phyloP scores from a whole-genome alignment of 2,329 filamentous ascomycete genomes.

The Ilyonectria mors-panacis region DNA sequence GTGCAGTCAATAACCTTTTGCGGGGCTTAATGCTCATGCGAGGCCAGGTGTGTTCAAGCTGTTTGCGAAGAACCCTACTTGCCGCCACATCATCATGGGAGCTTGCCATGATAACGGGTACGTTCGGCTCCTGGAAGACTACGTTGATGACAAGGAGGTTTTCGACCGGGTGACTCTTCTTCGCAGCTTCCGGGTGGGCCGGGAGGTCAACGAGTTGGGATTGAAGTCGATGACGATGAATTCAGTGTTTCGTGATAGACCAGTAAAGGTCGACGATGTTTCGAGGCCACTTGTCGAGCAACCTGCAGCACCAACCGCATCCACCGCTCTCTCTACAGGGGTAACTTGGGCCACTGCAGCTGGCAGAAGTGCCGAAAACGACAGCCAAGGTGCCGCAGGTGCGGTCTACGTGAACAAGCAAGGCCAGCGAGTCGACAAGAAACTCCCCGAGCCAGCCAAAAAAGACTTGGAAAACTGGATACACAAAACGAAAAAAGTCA shows the following conservation, averaged over 20 bases:
- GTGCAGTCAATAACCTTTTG: neutral
- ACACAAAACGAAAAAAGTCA: neutral
- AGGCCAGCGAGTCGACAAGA: conserved; percentile 1
- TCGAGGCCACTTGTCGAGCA: neutral
- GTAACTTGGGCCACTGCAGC: conserved; percentile 1
- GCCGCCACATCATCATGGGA: conserved; percentile 3
- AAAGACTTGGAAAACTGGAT: neutral
- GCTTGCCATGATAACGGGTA: conserved; percentile 10
- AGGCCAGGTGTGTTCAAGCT: conserved; percentile 6
- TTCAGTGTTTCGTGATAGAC: neutral
- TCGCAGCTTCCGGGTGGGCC: neutral
- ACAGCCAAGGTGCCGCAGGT: neutral
- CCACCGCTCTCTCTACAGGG: neutral
- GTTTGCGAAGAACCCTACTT: conserved; percentile 1
- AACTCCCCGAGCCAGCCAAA: neutral
- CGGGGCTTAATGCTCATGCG: neutral
- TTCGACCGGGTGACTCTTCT: conserved; percentile 7
- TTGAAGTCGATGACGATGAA: conserved; percentile 3
- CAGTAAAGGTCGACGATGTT: neutral
- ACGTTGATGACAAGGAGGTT: neutral
- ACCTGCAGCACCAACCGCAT: neutral
- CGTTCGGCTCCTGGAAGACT: conserved; percentile 4
- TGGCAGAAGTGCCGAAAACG: neutral
- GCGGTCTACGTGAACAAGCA: neutral
- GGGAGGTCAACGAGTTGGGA: neutral